Base-by-base conservation (phyloP, 2,329 filamentous ascomycete genomes). In the Penicillium sp. region DNA sequence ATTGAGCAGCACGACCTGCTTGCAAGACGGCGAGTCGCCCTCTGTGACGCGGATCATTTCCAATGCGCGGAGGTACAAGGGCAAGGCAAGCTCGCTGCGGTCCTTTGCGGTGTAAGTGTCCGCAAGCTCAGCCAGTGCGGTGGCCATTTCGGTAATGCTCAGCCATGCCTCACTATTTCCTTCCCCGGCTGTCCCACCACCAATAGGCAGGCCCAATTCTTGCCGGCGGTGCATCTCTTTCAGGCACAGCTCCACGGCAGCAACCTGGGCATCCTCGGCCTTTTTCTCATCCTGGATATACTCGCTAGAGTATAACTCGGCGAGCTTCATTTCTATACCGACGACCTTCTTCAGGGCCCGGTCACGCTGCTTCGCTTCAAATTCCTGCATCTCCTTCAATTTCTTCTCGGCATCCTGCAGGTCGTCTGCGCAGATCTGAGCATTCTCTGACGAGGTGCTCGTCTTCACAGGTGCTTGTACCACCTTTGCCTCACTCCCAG, bases 61-160 rank as follows among this genome's bases (percentile, higher is more conserved):
- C 37, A 97, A 82, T 6, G 93, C 92, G 71, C 96, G 92, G 69
- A 97, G 86, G 74, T 93, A 96, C 33, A 97, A 82, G 3, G 93
- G 93, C 25, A 93, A 85, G 6, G 93, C 90, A 1, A 97, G 87
- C 67, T 94, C 91, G 71, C 92, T 89, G 68, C 91, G 87, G 48
- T 88, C 85, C 68, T 86, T 87, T 52, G 84, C 83, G 71, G 91
- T 87, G 76, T 96, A 97, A 68, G 88, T 87, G 60, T 89, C 84
- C 19, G 86, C 94, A 26, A 97, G 83, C 13, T 91, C 89, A 85
- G 71, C 58, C 61, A 72, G 61, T 8, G 67, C 66, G 11, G 70
- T 68, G 5, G 71, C 74, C 57, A 75, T 73, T 71, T 81, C 77
- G 52, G 73, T 68, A 28, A 76, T 68, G 48, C 71, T 77, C 69